phyloP scores from a whole-genome alignment of 495 filamentous ascomycete genomes.

The Penicillium flavigenum region DNA sequence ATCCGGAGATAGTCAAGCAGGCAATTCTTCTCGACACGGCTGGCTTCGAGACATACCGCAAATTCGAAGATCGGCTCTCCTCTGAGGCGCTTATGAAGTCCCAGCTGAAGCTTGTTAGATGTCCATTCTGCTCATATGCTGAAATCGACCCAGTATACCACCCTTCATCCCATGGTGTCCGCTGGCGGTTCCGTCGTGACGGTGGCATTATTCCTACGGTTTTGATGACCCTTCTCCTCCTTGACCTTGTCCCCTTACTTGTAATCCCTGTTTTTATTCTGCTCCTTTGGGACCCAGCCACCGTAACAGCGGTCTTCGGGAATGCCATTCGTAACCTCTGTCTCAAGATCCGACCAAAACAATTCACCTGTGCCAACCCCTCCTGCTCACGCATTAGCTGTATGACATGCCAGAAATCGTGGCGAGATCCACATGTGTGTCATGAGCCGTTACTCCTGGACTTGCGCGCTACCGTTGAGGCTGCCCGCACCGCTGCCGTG shows the following conservation, averaged over 20 bases:
- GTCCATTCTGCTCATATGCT: conserved; percentile 88
- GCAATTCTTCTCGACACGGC: conserved; percentile 67
- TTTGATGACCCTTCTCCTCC: conserved; percentile 37
- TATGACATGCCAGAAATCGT: conserved; percentile 65
- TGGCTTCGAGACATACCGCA: conserved; percentile 65
- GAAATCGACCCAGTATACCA: conserved; percentile 80
- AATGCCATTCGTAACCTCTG: conserved; percentile 61
- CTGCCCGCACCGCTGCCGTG: conserved; percentile 86
- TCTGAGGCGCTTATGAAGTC: conserved; percentile 70
- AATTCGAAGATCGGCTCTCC: conserved; percentile 74
- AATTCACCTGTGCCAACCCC: conserved; percentile 70
- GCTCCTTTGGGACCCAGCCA: conserved; percentile 39
- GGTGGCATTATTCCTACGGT: conserved; percentile 36
- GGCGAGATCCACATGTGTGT: conserved; percentile 68
- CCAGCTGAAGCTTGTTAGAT: conserved; percentile 72
- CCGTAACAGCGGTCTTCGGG: conserved; percentile 42
- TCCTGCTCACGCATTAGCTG: conserved; percentile 70
- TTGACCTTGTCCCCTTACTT: conserved; percentile 54
- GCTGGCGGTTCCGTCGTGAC: conserved; percentile 54
- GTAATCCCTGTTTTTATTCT: conserved; percentile 50
- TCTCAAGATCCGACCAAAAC: conserved; percentile 62
- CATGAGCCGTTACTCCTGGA: conserved; percentile 63
- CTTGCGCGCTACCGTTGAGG: conserved; percentile 82
- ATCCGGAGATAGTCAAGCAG: conserved; percentile 62
- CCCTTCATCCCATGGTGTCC: conserved; percentile 42